A percentile compares a stretch with the other conserved stretches of the same genome.
Evolutionary conservation across 805 yeast genomes (phyloP).

Genomic region (Candida wancherniae): DNA sequence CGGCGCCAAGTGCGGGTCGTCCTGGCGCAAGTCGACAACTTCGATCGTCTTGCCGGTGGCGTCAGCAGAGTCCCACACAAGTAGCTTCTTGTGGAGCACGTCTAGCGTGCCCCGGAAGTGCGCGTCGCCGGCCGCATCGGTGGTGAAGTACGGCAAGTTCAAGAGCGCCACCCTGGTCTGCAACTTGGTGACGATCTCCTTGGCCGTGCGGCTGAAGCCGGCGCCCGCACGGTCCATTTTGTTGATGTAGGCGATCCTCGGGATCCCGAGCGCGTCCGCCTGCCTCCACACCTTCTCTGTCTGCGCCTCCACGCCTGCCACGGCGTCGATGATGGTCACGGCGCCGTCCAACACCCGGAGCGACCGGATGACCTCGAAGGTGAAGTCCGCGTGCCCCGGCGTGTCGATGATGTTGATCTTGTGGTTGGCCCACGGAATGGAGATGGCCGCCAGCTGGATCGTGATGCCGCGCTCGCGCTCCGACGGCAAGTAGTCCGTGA

Average conservation of each 20-base stretch:
- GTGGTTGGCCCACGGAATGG: conserved; percentile 77
- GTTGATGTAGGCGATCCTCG: conserved; percentile 76
- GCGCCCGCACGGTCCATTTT: conserved; percentile 98
- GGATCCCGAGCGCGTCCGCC: conserved; percentile 62
- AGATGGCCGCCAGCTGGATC: conserved; percentile 92
- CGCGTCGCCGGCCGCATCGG: conserved; percentile 26
- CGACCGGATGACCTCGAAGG: conserved; percentile 88
- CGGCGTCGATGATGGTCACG: conserved; percentile 88
- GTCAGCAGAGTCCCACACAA: conserved; percentile 46
- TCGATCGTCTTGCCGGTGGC: conserved; percentile 48
- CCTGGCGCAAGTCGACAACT: conserved; percentile 40
- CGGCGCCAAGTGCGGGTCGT: conserved; percentile 10
- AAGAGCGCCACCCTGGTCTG: conserved; percentile 68
- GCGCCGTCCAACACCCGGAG: conserved; percentile 92
- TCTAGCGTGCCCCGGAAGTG: conserved; percentile 72
- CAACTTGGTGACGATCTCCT: conserved; percentile 72
- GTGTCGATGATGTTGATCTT: conserved; percentile 89
- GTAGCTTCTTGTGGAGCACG: conserved; percentile 56
- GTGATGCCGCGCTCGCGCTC: conserved; percentile 94
- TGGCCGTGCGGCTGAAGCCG: conserved; percentile 85
- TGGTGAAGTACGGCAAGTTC: conserved; percentile 69
- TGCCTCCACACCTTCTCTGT: conserved; percentile 97
- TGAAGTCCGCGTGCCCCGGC: conserved; percentile 97
- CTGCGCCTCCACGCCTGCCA: conserved; percentile 97
- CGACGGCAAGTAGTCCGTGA: conserved; percentile 85